These are phyloP conservation scores for Aeschynomene evenia DNA, from an alignment of 306 rosid species.

Conservation along the genomic window DNA sequence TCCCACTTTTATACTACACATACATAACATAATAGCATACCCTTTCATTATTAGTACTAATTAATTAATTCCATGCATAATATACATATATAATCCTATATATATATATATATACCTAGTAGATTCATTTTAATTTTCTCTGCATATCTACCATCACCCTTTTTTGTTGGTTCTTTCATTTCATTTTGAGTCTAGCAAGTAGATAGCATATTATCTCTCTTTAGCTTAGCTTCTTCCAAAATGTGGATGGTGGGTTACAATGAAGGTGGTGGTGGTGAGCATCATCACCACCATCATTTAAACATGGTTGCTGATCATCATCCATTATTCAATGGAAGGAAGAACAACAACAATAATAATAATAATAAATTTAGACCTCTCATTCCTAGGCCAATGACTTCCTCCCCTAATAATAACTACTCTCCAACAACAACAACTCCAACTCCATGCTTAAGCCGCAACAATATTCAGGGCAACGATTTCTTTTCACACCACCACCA, in stretches of 20 bases:
- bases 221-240: background rate
- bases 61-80: background rate
- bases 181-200: background rate
- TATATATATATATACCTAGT: too few relatives aligned
- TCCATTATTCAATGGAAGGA: constrained; percentile 43
- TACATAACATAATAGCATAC: background rate
- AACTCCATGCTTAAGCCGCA: constrained; percentile 47
- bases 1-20: constrained; percentile 27
- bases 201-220: too few relatives aligned
- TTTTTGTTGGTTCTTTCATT: background rate
- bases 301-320: constrained; percentile 41
- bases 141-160: background rate
- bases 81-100: background rate
- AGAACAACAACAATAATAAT: too few relatives aligned
- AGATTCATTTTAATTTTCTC: constrained; percentile 12
- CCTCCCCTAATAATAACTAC: constrained; percentile 41
- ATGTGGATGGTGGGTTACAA: constrained; percentile 93
- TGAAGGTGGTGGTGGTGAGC: constrained; percentile 48
- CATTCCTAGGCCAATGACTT: constrained; percentile 59
- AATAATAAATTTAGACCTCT: constrained; percentile 83
- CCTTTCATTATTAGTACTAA: constrained; percentile 10
- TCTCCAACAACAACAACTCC: constrained; percentile 33
- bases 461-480: constrained; percentile 38
- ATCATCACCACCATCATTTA: constrained; percentile 31
- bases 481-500: constrained; percentile 67